Evolutionary conservation across 164 flowering plant species (phyloP).

Genomic region (Stephania cephalantha): DNA sequence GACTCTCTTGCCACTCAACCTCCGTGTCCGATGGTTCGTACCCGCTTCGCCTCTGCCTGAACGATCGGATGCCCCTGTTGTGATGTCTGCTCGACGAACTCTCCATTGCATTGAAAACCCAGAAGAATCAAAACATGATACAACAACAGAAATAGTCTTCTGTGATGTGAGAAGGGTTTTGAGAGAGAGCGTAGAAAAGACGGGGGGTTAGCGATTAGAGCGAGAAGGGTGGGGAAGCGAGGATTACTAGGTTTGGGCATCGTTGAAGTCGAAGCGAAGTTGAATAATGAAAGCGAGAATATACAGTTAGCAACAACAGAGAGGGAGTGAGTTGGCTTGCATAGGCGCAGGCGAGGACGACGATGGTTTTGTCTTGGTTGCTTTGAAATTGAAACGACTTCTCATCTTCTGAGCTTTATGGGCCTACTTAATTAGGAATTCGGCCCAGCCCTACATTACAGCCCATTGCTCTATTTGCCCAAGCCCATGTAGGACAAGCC

Average conservation of each 20-base stretch:
- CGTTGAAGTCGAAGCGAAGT: constrained; percentile 21
- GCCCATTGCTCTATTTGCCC: too few species aligned
- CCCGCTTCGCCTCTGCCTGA: constrained; percentile 42
- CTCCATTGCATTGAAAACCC: constrained; percentile 25
- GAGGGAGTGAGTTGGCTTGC: too few species aligned
- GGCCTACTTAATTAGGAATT: too few species aligned
- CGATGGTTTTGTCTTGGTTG: too few species aligned
- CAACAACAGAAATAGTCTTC: neutral
- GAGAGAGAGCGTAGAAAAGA: neutral
- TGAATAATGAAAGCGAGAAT: too few species aligned
- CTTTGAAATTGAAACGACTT: too few species aligned
- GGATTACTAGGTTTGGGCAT: constrained; percentile 20
- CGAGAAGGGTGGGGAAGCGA: constrained; percentile 11
- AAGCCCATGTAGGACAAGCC: too few species aligned
- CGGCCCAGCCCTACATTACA: too few species aligned
- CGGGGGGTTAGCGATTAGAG: constrained; percentile 4
- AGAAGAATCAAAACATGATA: neutral
- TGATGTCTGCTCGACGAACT: constrained; percentile 13
- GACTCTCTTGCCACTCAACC: constrained; percentile 49
- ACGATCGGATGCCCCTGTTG: constrained; percentile 19
- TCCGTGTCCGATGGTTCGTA: constrained; percentile 78
- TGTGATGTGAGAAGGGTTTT: too few species aligned
- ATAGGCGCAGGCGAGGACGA: too few species aligned
- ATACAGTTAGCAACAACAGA: too few species aligned
- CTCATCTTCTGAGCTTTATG: too few species aligned